Conservation (phyloP, 306 rosid genomes). For the Pueraria montana region DNA sequence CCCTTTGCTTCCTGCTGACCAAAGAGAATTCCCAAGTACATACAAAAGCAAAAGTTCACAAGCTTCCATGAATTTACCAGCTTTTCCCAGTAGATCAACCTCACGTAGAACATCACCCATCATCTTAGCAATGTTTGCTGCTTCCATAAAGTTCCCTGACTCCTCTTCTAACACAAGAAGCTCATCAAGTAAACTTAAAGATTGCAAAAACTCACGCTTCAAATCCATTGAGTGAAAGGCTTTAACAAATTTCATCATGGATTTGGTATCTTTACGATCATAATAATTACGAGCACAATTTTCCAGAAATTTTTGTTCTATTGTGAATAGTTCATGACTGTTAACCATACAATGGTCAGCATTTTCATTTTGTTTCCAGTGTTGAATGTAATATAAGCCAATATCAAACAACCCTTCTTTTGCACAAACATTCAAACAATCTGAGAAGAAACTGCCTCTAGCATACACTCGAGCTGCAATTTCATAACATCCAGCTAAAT, state of each 20-base stretch:
- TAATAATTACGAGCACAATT: constrained; percentile 68
- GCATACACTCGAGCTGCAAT: constrained; percentile 74
- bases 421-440: constrained; percentile 67
- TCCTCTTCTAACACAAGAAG: constrained; percentile 77
- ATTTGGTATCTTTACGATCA: constrained; percentile 54
- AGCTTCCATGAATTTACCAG: constrained; percentile 63
- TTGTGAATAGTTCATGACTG: constrained; percentile 45
- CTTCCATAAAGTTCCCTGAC: constrained; percentile 70
- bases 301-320: constrained; percentile 70
- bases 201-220: constrained; percentile 67
- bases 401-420: constrained; percentile 63
- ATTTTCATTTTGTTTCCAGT: constrained; percentile 67
- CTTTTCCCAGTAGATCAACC: constrained; percentile 70
- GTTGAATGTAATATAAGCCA: constrained; percentile 66
- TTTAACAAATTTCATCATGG: constrained; percentile 80
- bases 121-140: constrained; percentile 64
- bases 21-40: constrained; percentile 69
- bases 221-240: constrained; percentile 65
- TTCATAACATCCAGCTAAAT: constrained; percentile 60
- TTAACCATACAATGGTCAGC: constrained; percentile 36
- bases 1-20: constrained; percentile 71
- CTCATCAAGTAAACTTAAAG: constrained; percentile 61
- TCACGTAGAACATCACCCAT: constrained; percentile 59
- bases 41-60: constrained; percentile 53
- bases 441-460: constrained; percentile 60